A percentile compares a stretch with the other conserved stretches of the same genome.
Evolutionary conservation across 345 rosid species (phyloP).

Genomic region (Heritiera fomes): DNA sequence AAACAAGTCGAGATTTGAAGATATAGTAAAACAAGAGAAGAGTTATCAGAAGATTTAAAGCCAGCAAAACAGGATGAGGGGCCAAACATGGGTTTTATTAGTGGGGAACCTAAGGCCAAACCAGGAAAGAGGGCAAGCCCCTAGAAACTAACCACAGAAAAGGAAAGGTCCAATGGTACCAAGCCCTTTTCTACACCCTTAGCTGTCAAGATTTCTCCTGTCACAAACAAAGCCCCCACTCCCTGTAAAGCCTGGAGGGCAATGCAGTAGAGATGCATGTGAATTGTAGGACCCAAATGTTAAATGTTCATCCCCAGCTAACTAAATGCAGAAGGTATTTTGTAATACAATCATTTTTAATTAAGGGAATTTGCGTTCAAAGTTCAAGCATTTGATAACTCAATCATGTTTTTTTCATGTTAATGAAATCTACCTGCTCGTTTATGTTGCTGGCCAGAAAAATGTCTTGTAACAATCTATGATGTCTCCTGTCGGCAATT

Average conservation of each 20-base stretch:
- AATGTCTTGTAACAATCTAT: neutral
- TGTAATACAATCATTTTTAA: neutral
- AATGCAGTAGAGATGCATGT: neutral
- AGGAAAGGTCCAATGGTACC: neutral
- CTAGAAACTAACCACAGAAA: no score
- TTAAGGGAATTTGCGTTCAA: neutral
- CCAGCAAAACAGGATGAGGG: neutral
- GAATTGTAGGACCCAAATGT: slow-evolving; percentile 27
- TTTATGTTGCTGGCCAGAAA: neutral
- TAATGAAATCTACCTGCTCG: neutral
- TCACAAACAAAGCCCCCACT: slow-evolving; percentile 27
- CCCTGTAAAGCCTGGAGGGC: neutral
- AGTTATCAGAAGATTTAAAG: neutral
- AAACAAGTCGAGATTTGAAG: neutral
- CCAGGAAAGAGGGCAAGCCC: no score
- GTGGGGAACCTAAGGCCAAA: neutral
- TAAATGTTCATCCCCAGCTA: neutral
- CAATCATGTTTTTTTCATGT: neutral
- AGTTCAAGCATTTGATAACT: neutral
- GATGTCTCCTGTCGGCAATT: neutral
- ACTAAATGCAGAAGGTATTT: neutral
- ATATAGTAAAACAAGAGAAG: neutral
- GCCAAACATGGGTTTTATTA: neutral
- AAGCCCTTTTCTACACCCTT: neutral
- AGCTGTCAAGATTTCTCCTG: slow-evolving; percentile 12